Conservation (phyloP, 805 yeast species). For the Kurtzmaniella fragi region DNA sequence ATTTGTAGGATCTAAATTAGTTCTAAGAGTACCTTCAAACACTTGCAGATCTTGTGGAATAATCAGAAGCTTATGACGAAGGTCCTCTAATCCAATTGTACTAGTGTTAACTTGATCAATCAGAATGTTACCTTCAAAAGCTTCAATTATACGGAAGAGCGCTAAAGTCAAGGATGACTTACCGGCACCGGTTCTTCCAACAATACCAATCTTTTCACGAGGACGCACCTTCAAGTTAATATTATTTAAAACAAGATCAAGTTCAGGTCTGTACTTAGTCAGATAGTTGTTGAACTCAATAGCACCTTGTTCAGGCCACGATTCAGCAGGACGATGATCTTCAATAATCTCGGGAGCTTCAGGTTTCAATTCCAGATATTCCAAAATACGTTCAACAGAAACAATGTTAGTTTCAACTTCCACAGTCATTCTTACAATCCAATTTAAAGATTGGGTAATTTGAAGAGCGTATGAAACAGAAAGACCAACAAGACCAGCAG, state of each 20-base stretch:
- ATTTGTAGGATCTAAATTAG: conserved; percentile 39
- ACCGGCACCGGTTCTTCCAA: conserved; percentile 45
- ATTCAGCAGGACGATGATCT: conserved; percentile 51
- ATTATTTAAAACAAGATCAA: conserved; percentile 38
- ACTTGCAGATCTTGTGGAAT: conserved; percentile 45
- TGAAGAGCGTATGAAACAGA: conserved; percentile 91
- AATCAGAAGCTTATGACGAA: conserved; percentile 37
- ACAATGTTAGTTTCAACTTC: conserved; percentile 98
- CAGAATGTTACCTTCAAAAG: conserved; percentile 27
- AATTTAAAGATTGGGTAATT: conserved; percentile 87
- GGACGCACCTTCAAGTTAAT: conserved; percentile 33
- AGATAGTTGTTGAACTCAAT: conserved; percentile 34
- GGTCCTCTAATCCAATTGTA: conserved; percentile 35
- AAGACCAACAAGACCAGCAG: conserved; percentile 94
- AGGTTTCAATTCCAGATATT: conserved; percentile 65
- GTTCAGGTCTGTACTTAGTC: conserved; percentile 40
- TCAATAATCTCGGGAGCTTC: conserved; percentile 79
- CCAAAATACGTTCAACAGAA: conserved; percentile 90
- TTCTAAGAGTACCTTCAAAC: conserved; percentile 37
- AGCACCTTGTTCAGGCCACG: conserved; percentile 38
- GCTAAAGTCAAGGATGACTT: conserved; percentile 42
- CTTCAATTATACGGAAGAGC: conserved; percentile 40
- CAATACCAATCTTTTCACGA: conserved; percentile 39
- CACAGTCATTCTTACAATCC: conserved; percentile 99
- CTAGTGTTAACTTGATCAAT: conserved; percentile 33